These are phyloP conservation scores for Lentinula sp. DNA, from an alignment of 768 basidiomycete species.

Conservation along the genomic window DNA sequence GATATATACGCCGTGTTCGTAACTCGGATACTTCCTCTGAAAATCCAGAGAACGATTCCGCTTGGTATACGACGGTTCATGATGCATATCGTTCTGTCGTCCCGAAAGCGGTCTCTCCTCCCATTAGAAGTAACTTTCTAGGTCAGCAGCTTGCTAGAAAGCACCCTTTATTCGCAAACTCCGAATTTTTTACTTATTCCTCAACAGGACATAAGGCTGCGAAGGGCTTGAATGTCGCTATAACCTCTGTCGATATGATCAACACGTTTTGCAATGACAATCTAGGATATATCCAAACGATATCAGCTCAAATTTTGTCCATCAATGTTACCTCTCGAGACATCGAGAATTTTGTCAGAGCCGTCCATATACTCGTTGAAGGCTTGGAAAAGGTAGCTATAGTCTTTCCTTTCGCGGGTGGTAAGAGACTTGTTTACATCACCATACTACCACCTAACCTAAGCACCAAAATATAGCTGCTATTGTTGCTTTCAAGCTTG, in stretches of 20 bases:
- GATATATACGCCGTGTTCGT: neutral
- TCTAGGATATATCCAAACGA: neutral
- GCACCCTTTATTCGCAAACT: neutral
- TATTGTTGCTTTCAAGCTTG: conserved; percentile 37
- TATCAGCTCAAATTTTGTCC: neutral
- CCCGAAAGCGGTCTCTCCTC: neutral
- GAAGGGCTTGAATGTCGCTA: neutral
- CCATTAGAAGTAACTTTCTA: neutral
- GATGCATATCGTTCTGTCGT: neutral
- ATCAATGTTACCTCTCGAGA: neutral
- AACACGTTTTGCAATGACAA: neutral
- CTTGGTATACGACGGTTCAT: no score
- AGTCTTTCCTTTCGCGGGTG: neutral
- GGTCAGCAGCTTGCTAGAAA: neutral
- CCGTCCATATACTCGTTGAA: neutral
- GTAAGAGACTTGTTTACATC: neutral
- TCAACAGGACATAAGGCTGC: neutral
- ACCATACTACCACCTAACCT: neutral
- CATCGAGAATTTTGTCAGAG: neutral
- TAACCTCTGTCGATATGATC: neutral
- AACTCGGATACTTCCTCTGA: neutral
- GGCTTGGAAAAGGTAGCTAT: neutral
- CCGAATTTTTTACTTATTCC: neutral
- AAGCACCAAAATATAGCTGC: neutral
- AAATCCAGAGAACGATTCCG: no score